Evolutionary conservation across 2,329 filamentous ascomycete species (phyloP), one percentile per base, ranked within the genome.

Genomic region (Penicillium verrucosum): DNA sequence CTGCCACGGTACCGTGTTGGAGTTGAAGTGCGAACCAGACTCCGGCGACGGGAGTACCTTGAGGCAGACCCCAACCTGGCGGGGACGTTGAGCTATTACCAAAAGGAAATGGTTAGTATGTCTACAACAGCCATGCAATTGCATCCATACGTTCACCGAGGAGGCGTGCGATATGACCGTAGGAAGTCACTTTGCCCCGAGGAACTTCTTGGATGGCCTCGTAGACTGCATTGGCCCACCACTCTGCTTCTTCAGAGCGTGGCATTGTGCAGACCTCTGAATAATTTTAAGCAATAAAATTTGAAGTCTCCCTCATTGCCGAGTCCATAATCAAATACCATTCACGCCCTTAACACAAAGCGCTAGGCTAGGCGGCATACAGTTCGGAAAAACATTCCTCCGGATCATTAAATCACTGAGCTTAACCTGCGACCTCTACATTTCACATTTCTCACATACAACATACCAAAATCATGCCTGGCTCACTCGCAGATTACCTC

Each of bases 1-100:
- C 78, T 97, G 93, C 93, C 93, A 97, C 0, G 93, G 93, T 4
- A 97, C 93, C 62, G 88, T 97, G 25, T 78, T 80, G 57, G 82
- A 80, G 72, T 96, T 88, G 76, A 88, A 95, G 56, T 77, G 73
- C 51, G 75, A 72, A 43, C 75, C 74, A 36, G 72, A 75, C 0
- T 77, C 72, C 0, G 78, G 66, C 56, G 83, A 60, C 1, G 92
- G 84, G 12, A 97, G 85, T 70, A 96, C 88, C 73, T 96, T 97
- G 27, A 97, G 83, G 73, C 89, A 95, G 45, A 94, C 81, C 51
- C 93, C 93, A 7, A 97, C 92, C 76, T 97, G 93, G 56, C 92
- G 85, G 1, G 88, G 85, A 2, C 88, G 80, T 69, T 90, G 83
- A 3, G 88, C 87, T 90, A 36, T 30, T 5, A 18, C 32, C 2